These are phyloP conservation scores for Hemileia vastatrix DNA, from an alignment of 1,284 basidiomycete species.

Conservation along the genomic window DNA sequence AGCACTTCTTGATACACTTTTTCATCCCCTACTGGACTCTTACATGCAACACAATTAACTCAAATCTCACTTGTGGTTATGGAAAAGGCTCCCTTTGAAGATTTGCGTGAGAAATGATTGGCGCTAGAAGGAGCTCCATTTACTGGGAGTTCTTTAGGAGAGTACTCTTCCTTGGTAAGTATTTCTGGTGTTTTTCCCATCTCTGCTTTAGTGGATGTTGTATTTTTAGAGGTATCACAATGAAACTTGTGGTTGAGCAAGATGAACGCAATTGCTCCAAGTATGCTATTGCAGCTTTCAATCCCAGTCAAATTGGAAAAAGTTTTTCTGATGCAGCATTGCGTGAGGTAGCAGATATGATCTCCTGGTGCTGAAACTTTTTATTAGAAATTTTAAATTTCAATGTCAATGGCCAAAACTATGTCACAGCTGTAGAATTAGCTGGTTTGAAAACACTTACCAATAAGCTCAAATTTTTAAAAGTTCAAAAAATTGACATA, in stretches of 20 bases:
- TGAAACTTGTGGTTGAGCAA: conserved; percentile 94
- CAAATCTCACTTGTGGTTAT: conserved; percentile 96
- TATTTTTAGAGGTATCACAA: conserved; percentile 98
- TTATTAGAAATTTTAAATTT: conserved; percentile 90
- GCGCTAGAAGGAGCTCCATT: conserved; percentile 84
- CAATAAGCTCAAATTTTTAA: conserved; percentile 90
- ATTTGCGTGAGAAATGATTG: conserved; percentile 90
- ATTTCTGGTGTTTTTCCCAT: conserved; percentile 91
- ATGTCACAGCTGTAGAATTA: conserved; percentile 91
- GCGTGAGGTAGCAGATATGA: conserved; percentile 85
- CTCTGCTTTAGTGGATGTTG: conserved; percentile 90
- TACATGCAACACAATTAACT: conserved; percentile 95
- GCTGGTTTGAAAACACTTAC: conserved; percentile 84
- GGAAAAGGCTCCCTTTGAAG: conserved; percentile 93
- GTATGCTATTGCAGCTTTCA: conserved; percentile 98
- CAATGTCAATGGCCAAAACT: conserved; percentile 92
- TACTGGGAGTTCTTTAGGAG: conserved; percentile 93
- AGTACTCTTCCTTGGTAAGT: conserved; percentile 93
- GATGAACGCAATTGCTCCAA: conserved; percentile 83
- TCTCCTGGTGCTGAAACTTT: conserved; percentile 63
- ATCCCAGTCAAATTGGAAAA: conserved; percentile 85
- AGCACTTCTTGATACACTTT: conserved; percentile 94
- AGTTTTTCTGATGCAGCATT: conserved; percentile 78
- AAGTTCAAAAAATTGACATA: conserved; percentile 92
- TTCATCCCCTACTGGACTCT: conserved; percentile 83